Base-by-base conservation (phyloP, 2,329 filamentous ascomycete genomes). In the Leptographium radiaticola region DNA sequence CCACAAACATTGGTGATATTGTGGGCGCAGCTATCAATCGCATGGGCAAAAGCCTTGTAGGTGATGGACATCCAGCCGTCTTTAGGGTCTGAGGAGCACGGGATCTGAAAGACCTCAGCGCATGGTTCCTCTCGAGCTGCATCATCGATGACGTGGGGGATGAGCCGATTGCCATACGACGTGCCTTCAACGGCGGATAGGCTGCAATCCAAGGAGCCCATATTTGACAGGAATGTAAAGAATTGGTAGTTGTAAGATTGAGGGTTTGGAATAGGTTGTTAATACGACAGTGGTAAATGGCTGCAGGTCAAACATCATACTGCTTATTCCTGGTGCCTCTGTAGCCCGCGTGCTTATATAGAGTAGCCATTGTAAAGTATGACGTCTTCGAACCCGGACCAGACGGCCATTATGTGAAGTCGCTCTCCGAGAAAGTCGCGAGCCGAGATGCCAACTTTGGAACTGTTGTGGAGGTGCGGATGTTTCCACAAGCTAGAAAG, bases 11-110 rank as follows among this genome's bases (percentile, higher is more conserved):
- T 15, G 8, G 1, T 10, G 8, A 59, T 40, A 12, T 40, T 36
- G 33, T 43, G 15, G 1, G 57, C 57, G 6, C 33, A 54, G 53
- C 61, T 13, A 51, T 59, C 55, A 40, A 60, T 38, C n/a, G 60
- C 25, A 53, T 61, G 13, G 12, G 58, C 56, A 51, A 56, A 56
- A 9, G 55, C 42, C 4, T 53, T 13, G 5, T 38, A 49, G 1
- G 54, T 54, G 6, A 60, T 42, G 5, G 6, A 25, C 10, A 16
- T 45, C 56, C 56, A 60, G 8, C 42, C 43, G 13, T 55, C 48
- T 13, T 49, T 43, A 15, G 49, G 8, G 6, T 58, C 51, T 20
- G 34, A n/a, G 3, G 57, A 54, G 12, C 45, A n/a, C 1, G 56
- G 56, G 11, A 56, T 43, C 36, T 55, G 51, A 30, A 53, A 55